These are phyloP conservation scores for Talaromyces amestolkiae DNA, from an alignment of 2,329 filamentous ascomycete genomes.

Conservation along the genomic window DNA sequence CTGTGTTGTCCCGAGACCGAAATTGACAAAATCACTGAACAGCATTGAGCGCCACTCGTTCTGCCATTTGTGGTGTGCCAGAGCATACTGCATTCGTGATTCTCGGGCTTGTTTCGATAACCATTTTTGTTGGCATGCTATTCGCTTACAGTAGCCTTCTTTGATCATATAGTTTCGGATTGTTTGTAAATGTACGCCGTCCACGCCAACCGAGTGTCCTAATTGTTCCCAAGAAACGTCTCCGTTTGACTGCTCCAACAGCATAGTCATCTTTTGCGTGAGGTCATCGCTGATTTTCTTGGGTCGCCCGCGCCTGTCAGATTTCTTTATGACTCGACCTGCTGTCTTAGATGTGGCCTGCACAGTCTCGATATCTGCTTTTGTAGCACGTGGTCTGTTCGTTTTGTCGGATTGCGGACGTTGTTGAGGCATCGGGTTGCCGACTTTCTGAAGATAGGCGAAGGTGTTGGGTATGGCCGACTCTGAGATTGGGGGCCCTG, in stretches of 20 bases:
- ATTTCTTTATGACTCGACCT: slow-evolving; percentile 16
- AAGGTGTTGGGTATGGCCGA: slow-evolving; percentile 14
- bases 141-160: slow-evolving; percentile 21
- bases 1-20: slow-evolving; percentile 19
- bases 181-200: slow-evolving; percentile 21
- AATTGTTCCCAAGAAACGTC: slow-evolving; percentile 20
- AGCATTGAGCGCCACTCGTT: slow-evolving; percentile 20
- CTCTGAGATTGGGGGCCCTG: slow-evolving; percentile 1
- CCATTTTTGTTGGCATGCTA: slow-evolving; percentile 21
- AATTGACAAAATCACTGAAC: slow-evolving; percentile 21
- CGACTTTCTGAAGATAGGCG: slow-evolving; percentile 14
- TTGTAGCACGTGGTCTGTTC: slow-evolving; percentile 10
- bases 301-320: slow-evolving; percentile 19
- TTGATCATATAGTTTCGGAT: slow-evolving; percentile 23
- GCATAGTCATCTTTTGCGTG: slow-evolving; percentile 21
- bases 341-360: slow-evolving; percentile 5
- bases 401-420: slow-evolving; percentile 12
- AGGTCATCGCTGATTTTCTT: slow-evolving; percentile 22
- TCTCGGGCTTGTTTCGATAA: slow-evolving; percentile 19
- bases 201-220: slow-evolving; percentile 20
- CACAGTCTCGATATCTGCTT: not conserved
- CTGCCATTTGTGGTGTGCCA: slow-evolving; percentile 20
- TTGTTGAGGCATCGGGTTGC: slow-evolving; percentile 12
- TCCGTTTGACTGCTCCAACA: slow-evolving; percentile 19
- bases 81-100: slow-evolving; percentile 19